Evolutionary conservation across 2,329 filamentous ascomycete genomes (phyloP).

Genomic region (Pseudocercospora musae): DNA sequence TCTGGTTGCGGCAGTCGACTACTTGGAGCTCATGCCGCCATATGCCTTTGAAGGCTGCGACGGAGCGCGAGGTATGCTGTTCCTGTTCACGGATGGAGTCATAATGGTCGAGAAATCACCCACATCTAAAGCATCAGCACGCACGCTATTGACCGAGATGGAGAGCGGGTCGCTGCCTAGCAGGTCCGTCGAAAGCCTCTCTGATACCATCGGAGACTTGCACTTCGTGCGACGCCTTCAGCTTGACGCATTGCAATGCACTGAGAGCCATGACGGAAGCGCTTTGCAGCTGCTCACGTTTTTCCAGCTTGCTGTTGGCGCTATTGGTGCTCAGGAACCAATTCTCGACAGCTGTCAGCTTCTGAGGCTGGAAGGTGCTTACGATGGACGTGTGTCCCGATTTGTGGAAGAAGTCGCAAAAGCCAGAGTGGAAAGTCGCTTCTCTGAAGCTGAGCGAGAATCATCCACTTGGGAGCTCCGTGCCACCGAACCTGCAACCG

Average conservation of each 20-base stretch:
- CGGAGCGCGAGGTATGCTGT: conserved; percentile 58
- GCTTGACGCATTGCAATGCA: conserved; percentile 27
- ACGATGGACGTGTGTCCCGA: conserved; percentile 72
- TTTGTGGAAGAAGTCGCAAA: conserved; percentile 83
- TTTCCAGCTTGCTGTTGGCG: conserved; percentile 26
- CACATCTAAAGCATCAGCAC: conserved; percentile 55
- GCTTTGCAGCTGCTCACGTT: conserved; percentile 30
- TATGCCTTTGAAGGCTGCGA: conserved; percentile 49
- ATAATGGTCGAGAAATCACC: conserved; percentile 68
- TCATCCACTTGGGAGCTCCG: conserved; percentile 76
- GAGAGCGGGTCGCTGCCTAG: conserved; percentile 63
- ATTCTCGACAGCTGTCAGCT: conserved; percentile 30
- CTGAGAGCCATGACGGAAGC: conserved; percentile 28
- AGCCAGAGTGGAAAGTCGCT: conserved; percentile 80
- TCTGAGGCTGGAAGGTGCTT: conserved; percentile 69
- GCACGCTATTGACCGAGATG: conserved; percentile 76
- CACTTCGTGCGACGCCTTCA: conserved; percentile 53
- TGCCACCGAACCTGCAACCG: conserved; percentile 59
- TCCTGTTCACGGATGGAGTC: conserved; percentile 81
- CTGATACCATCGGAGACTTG: conserved; percentile 61
- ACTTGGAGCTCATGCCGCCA: conserved; percentile 71
- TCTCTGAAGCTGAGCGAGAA: conserved; percentile 79
- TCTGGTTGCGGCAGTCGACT: conserved; percentile 76
- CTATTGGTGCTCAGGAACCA: conserved; percentile 20
- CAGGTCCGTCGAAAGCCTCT: conserved; percentile 51